These are phyloP conservation scores for Apiotrichum sp. DNA, from an alignment of 1,284 basidiomycete species.

Conservation along the genomic window DNA sequence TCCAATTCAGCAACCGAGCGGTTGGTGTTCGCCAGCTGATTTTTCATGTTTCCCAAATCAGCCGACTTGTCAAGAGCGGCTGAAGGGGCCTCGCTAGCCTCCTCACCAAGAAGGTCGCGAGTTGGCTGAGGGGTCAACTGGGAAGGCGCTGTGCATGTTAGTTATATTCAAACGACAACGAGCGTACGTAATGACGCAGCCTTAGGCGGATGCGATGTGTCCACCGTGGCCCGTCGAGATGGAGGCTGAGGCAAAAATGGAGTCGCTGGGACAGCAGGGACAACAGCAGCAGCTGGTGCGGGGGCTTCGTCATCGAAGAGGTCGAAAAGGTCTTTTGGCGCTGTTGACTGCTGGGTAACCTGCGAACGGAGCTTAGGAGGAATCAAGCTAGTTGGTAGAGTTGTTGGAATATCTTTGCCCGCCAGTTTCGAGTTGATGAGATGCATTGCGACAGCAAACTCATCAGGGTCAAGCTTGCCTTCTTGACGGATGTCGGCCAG, in stretches of 20 bases:
- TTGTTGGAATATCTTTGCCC: constrained; percentile 72
- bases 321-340: constrained; percentile 45
- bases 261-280: constrained; percentile 3
- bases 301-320: constrained; percentile 35
- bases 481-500: constrained; percentile 85
- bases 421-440: constrained; percentile 82
- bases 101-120: constrained; percentile 42
- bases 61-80: constrained; percentile 48
- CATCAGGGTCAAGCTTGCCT: constrained; percentile 80
- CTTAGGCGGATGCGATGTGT: neutral
- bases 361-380: constrained; percentile 56
- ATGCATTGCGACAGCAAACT: constrained; percentile 94
- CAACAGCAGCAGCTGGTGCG: constrained; percentile 4
- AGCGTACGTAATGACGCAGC: neutral
- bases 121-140: constrained; percentile 5
- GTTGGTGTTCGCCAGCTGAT: constrained; percentile 74
- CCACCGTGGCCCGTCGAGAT: constrained; percentile 7
- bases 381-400: constrained; percentile 66
- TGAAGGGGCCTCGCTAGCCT: constrained; percentile 18
- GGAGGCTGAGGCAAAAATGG: constrained; percentile 27
- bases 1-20: constrained; percentile 43
- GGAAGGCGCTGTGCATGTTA: neutral
- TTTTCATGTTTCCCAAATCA: constrained; percentile 78
- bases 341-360: constrained; percentile 3
- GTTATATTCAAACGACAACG: neutral